Evolutionary conservation across 352 stramenopile species (phyloP).

Genomic region (Pythium monospermum): DNA sequence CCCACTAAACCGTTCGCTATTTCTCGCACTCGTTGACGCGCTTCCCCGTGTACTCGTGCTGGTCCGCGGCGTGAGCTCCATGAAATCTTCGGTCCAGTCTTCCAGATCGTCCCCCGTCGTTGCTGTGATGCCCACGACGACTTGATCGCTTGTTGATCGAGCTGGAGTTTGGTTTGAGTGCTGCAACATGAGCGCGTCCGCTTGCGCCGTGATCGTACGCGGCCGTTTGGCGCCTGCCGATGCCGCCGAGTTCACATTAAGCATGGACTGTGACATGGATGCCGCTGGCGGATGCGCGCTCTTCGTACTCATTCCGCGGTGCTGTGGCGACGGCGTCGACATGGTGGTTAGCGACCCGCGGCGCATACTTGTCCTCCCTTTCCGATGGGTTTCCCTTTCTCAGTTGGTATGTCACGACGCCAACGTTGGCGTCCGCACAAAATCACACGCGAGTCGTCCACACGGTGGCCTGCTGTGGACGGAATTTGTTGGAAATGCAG

Average conservation of each 20-base stretch:
- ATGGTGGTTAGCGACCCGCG: not conserved
- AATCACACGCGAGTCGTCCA: not conserved
- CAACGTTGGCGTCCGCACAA: too few species aligned
- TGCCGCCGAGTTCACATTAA: slow-evolving; percentile 1
- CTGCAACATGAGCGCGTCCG: slow-evolving; percentile 16
- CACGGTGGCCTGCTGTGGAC: not conserved
- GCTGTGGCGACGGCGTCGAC: not conserved
- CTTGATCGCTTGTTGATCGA: slow-evolving; percentile 54
- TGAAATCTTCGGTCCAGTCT: slow-evolving; percentile 68
- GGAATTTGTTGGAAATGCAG: not conserved
- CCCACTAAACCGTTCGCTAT: slow-evolving; percentile 14
- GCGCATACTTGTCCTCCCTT: not conserved
- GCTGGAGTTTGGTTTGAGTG: too few species aligned
- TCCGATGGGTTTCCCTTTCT: not conserved
- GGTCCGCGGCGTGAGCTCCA: slow-evolving; percentile 19
- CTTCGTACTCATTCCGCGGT: not conserved
- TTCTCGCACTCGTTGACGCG: slow-evolving; percentile 3
- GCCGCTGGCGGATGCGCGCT: not conserved
- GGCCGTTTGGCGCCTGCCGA: slow-evolving; percentile 16
- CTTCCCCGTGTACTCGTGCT: not conserved
- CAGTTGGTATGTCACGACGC: too few species aligned
- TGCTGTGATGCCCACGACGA: slow-evolving; percentile 67
- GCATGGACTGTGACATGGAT: slow-evolving; percentile 16
- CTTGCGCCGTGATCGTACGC: slow-evolving; percentile 23
- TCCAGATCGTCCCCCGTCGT: slow-evolving; percentile 65